Conservation (phyloP, 2,329 filamentous ascomycete species). For the Penicillium sp. region DNA sequence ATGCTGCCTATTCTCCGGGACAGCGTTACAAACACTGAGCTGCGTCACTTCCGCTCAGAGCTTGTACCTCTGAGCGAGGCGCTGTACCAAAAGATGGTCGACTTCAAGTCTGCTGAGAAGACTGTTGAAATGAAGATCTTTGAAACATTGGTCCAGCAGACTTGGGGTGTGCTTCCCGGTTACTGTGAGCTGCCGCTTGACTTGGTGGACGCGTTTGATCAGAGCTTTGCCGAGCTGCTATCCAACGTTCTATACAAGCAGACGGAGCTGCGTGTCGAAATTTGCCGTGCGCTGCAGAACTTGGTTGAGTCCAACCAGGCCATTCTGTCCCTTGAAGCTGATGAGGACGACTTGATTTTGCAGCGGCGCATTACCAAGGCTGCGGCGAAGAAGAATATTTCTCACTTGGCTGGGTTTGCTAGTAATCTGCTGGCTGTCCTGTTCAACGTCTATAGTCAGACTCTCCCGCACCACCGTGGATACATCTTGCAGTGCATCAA, state of each 20-base stretch:
- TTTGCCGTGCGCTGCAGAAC: constrained; percentile 82
- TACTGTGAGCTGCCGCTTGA: constrained; percentile 94
- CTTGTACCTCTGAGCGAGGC: constrained; percentile 85
- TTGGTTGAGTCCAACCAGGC: constrained; percentile 89
- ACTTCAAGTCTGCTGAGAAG: constrained; percentile 78
- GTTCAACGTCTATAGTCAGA: constrained; percentile 99
- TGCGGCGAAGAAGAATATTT: constrained; percentile 73
- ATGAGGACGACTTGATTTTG: constrained; percentile 69
- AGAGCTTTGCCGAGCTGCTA: constrained; percentile 81
- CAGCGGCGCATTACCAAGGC: constrained; percentile 75
- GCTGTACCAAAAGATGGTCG: constrained; percentile 84
- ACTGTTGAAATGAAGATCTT: constrained; percentile 97
- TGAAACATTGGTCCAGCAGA: constrained; percentile 91
- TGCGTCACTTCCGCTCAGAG: constrained; percentile 79
- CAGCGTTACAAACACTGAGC: constrained; percentile 80
- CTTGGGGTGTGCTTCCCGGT: constrained; percentile 88
- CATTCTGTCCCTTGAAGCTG: constrained; percentile 66
- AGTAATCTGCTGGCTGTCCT: constrained; percentile 90
- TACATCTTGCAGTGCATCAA: constrained; percentile 94
- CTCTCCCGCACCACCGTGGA: constrained; percentile 84
- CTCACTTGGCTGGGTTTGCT: constrained; percentile 74
- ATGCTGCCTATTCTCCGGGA: constrained; percentile 88
- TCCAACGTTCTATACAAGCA: constrained; percentile 92
- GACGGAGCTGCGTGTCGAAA: constrained; percentile 76
- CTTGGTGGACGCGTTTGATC: constrained; percentile 72